Evolutionary conservation across 2,329 filamentous ascomycete genomes (phyloP).

Genomic region (Neofusicoccum sp.): DNA sequence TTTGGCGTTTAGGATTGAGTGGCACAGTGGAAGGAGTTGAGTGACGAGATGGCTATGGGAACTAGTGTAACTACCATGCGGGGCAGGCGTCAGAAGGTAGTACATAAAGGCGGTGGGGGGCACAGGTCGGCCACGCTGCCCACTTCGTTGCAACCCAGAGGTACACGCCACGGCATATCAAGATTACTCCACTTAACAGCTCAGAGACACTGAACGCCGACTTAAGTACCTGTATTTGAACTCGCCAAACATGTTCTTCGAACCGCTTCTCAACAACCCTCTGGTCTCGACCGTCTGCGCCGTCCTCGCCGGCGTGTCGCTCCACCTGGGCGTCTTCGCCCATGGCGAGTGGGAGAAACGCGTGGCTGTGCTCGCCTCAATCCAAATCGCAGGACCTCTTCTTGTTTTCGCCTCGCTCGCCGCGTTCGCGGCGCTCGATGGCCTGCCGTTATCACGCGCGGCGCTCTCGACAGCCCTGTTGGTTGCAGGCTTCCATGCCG

Average conservation of each 20-base stretch:
- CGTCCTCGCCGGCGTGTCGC: neutral
- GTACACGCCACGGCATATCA: too few species aligned
- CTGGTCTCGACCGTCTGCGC: neutral
- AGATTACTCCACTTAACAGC: too few species aligned
- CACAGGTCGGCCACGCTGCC: too few species aligned
- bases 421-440: neutral
- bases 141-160: too few species aligned
- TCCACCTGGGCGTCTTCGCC: neutral
- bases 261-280: neutral
- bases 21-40: too few species aligned
- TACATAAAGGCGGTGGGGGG: too few species aligned
- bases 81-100: too few species aligned
- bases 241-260: neutral
- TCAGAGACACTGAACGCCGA: too few species aligned
- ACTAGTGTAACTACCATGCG: too few species aligned
- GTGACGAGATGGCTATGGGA: too few species aligned
- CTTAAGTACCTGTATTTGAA: too few species aligned
- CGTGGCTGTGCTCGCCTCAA: neutral
- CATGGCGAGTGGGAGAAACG: constrained; percentile 1
- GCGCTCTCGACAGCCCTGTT: neutral
- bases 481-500: constrained; percentile 1
- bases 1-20: too few species aligned
- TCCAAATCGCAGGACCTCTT: neutral
- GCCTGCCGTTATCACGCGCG: neutral
- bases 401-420: neutral